A percentile compares a stretch with the other conserved stretches of the same genome.
phyloP scores from a whole-genome alignment of 805 yeast species.

The Osmozyma mogii region DNA sequence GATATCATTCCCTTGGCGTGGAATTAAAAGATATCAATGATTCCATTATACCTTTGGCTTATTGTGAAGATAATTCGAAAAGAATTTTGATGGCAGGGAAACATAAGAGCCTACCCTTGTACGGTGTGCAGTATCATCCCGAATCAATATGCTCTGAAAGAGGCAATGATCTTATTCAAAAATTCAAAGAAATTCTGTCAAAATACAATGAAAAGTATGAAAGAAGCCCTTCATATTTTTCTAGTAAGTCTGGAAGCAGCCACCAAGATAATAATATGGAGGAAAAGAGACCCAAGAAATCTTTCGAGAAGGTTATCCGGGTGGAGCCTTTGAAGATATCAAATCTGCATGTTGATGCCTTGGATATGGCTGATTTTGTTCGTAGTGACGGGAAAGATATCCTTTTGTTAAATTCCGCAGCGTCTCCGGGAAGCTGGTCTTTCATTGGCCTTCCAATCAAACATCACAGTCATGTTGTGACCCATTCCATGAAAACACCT shows the following conservation, averaged over 20 bases:
- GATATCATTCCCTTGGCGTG: constrained; percentile 83
- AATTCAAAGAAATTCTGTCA: constrained; percentile 51
- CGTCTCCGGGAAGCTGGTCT: constrained; percentile 82
- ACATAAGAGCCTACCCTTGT: constrained; percentile 58
- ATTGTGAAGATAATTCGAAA: constrained; percentile 33
- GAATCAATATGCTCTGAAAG: constrained; percentile 79
- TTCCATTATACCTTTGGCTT: constrained; percentile 51
- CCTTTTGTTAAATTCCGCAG: constrained; percentile 72
- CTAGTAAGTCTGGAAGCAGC: too few relatives aligned
- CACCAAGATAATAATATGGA: too few relatives aligned
- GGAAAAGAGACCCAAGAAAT: constrained; percentile 12
- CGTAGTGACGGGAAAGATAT: too few relatives aligned
- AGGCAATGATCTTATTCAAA: constrained; percentile 53
- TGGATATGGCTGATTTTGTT: constrained; percentile 40
- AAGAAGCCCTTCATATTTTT: too few relatives aligned
- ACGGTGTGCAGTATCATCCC: constrained; percentile 96
- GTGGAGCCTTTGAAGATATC: too few relatives aligned
- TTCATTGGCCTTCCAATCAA: constrained; percentile 65
- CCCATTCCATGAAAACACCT: constrained; percentile 50
- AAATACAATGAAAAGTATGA: constrained; percentile 20
- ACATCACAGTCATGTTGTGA: constrained; percentile 38
- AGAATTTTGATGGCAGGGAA: constrained; percentile 69
- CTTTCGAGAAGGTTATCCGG: not conserved
- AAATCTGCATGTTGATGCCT: not conserved
- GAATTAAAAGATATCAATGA: constrained; percentile 19